Evolutionary conservation across 305 asterid species (phyloP).

Genomic region (Andrographis paniculata): DNA sequence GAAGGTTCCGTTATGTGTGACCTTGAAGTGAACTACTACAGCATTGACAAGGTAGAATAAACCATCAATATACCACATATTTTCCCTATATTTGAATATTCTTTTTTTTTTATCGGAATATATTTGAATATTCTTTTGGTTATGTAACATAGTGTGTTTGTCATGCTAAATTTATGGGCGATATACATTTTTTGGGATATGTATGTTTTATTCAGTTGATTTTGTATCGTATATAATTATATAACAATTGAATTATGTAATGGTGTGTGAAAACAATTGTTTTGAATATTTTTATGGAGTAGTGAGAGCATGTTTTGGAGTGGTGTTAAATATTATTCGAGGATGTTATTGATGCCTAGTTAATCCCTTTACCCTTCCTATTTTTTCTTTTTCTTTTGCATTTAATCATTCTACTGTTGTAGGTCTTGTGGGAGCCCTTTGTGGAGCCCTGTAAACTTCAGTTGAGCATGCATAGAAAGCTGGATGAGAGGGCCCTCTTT

Average conservation of each 20-base stretch:
- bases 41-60: constrained; percentile 68
- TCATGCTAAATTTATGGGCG: not conserved
- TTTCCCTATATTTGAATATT: constrained; percentile 10
- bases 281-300: too few species aligned
- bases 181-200: too few species aligned
- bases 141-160: not conserved
- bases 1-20: constrained; percentile 61
- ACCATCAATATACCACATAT: constrained; percentile 8
- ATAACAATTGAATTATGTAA: too few species aligned
- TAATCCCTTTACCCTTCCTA: too few species aligned
- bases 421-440: constrained; percentile 96
- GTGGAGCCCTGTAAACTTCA: constrained; percentile 85
- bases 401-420: constrained; percentile 18
- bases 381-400: too few species aligned
- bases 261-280: too few species aligned
- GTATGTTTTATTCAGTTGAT: not conserved
- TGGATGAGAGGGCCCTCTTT: constrained; percentile 53
- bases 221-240: too few species aligned
- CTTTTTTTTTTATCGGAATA: constrained; percentile 5
- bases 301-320: too few species aligned
- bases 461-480: constrained; percentile 49
- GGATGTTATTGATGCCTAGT: too few species aligned
- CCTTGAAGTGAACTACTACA: constrained; percentile 85
- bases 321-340: too few species aligned
- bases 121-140: not conserved